Percentiles rank a stretch among this genome's conserved stretches.
These are phyloP conservation scores for Cavenderia fasciculata DNA, from an alignment of 78 protist genomes.

Conservation along the genomic window DNA sequence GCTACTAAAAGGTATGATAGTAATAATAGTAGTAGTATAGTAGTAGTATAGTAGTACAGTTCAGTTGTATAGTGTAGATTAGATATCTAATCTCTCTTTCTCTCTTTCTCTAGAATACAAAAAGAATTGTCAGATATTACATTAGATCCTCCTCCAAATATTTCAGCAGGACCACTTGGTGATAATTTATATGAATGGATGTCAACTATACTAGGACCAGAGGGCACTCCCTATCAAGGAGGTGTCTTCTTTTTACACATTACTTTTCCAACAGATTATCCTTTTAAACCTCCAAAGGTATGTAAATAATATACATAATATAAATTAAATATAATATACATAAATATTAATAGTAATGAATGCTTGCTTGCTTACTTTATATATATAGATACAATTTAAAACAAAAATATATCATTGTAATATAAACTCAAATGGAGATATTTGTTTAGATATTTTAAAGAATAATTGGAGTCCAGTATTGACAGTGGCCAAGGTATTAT, in stretches of 20 bases:
- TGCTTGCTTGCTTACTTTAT: not conserved
- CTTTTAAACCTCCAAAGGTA: conserved; percentile 93
- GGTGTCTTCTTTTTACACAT: conserved; percentile 88
- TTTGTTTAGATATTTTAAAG: conserved; percentile 96
- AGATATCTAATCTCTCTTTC: too few species aligned
- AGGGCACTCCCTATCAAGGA: conserved; percentile 86
- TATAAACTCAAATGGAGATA: conserved; percentile 92
- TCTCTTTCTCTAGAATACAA: conserved; percentile 57
- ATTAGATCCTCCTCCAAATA: conserved; percentile 84
- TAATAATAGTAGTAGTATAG: too few species aligned
- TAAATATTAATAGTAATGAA: not conserved
- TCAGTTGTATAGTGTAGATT: too few species aligned
- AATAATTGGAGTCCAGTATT: conserved; percentile 92
- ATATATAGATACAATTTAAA: conserved; percentile 75
- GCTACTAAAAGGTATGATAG: too few species aligned
- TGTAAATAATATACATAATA: not conserved
- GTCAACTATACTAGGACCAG: conserved; percentile 85
- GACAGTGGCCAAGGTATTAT: conserved; percentile 57
- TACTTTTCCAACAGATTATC: conserved; percentile 87
- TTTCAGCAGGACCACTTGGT: conserved; percentile 87
- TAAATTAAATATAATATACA: not conserved
- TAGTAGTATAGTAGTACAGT: too few species aligned
- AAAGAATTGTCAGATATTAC: conserved; percentile 85
- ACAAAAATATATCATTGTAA: conserved; percentile 96
- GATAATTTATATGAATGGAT: conserved; percentile 89